These are phyloP conservation scores for Alternaria arbusti DNA, from an alignment of 2,329 filamentous ascomycete genomes.

Conservation along the genomic window DNA sequence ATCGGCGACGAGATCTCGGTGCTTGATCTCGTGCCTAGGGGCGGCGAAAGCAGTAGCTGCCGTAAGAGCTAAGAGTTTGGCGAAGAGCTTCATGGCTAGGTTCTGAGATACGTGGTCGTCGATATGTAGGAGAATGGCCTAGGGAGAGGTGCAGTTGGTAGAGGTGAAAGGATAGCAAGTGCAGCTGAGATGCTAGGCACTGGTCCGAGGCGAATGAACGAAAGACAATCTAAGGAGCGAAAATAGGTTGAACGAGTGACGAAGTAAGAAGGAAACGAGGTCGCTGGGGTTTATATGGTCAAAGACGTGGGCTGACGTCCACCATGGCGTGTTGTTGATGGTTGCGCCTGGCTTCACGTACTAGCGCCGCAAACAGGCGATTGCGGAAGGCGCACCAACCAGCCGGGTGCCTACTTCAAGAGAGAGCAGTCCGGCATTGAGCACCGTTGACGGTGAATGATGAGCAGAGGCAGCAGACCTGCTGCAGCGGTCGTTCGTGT, in stretches of 20 bases:
- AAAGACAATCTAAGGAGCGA: constrained; percentile 8
- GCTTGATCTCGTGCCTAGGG: constrained; percentile 21
- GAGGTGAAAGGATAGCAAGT: constrained; percentile 16
- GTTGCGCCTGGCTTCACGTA: constrained; percentile 17
- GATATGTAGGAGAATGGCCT: background rate
- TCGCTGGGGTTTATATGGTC: constrained; percentile 16
- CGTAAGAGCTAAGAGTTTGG: constrained; percentile 26
- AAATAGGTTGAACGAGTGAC: background rate
- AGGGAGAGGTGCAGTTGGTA: constrained; percentile 4
- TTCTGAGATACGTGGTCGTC: background rate
- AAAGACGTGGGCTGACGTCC: constrained; percentile 6
- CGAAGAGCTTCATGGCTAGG: constrained; percentile 37
- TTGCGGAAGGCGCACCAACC: constrained; percentile 1
- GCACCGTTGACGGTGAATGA: background rate
- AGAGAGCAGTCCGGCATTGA: background rate
- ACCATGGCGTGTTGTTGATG: constrained; percentile 15
- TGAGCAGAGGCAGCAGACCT: background rate
- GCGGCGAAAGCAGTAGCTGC: constrained; percentile 30
- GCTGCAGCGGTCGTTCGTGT: background rate
- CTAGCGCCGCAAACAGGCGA: constrained; percentile 18
- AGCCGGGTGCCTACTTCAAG: background rate
- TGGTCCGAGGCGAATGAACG: constrained; percentile 13
- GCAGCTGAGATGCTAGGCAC: constrained; percentile 28
- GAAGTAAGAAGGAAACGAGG: constrained; percentile 3
- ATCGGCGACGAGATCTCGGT: constrained; percentile 23